A percentile compares a stretch with the other conserved stretches of the same genome.
These are phyloP conservation scores for Annona cherimola DNA, from an alignment of 164 flowering plant species.

Conservation along the genomic window DNA sequence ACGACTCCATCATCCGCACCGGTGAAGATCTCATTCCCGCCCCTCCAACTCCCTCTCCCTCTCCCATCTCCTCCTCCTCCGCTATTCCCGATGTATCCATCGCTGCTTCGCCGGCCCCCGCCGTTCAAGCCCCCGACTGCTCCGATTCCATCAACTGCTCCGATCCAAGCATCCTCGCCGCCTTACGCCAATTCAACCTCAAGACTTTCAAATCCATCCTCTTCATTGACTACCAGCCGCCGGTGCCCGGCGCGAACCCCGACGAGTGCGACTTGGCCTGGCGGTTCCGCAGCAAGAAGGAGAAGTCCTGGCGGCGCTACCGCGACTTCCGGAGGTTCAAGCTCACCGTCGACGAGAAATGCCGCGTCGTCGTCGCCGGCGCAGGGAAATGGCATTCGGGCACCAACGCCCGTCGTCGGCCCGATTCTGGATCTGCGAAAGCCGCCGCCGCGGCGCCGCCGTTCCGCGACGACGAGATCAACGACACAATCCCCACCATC, in stretches of 20 bases:
- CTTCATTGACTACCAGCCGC: slow-evolving; percentile 71
- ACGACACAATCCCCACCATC: slow-evolving; percentile 71
- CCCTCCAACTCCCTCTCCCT: slow-evolving; percentile 24
- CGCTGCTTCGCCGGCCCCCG: neutral
- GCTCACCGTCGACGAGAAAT: slow-evolving; percentile 55
- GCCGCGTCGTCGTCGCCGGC: slow-evolving; percentile 41
- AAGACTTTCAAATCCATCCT: slow-evolving; percentile 58
- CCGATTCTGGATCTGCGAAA: slow-evolving; percentile 18
- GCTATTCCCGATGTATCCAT: neutral
- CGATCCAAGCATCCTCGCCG: slow-evolving; percentile 62
- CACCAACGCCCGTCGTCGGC: slow-evolving; percentile 55
- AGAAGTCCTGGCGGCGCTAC: slow-evolving; percentile 94
- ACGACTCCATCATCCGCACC: slow-evolving; percentile 61
- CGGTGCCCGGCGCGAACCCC: slow-evolving; percentile 65
- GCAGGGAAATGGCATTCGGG: slow-evolving; percentile 86
- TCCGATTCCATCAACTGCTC: slow-evolving; percentile 57
- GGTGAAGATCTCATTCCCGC: slow-evolving; percentile 64
- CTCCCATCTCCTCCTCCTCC: neutral
- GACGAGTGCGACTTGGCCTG: slow-evolving; percentile 91
- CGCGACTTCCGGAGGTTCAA: slow-evolving; percentile 84
- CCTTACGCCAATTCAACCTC: slow-evolving; percentile 68
- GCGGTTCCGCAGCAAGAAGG: slow-evolving; percentile 86
- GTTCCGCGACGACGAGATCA: slow-evolving; percentile 61
- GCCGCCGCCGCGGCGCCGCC: slow-evolving; percentile 16
- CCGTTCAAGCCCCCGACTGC: slow-evolving; percentile 1